phyloP scores from a whole-genome alignment of 2,329 filamentous ascomycete species.

The Trichoderma atroviride region DNA sequence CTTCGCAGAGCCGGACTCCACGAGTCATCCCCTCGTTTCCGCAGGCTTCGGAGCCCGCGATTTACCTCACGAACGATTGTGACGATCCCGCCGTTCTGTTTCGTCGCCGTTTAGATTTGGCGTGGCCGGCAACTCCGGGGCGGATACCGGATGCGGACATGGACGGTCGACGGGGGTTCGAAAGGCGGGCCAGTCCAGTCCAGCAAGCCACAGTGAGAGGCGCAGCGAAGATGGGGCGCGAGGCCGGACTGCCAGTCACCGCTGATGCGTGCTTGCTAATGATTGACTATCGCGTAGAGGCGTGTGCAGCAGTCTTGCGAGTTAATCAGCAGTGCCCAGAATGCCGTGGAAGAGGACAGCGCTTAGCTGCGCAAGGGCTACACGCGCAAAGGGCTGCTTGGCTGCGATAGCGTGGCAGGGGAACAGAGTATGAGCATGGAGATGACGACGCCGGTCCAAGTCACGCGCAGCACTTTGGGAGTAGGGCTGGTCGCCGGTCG shows the following conservation, averaged over 20 bases:
- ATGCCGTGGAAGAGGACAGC: not conserved
- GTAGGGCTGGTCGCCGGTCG: conserved; percentile 2
- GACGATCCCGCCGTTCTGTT: conserved; percentile 20
- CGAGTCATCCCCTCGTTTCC: conserved; percentile 13
- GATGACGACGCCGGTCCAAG: conserved; percentile 19
- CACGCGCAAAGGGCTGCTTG: not conserved
- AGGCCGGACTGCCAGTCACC: conserved; percentile 17
- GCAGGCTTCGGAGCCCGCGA: conserved; percentile 17
- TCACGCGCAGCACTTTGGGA: conserved; percentile 17
- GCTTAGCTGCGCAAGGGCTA: not conserved
- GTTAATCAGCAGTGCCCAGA: conserved; percentile 2
- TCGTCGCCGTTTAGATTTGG: conserved; percentile 21
- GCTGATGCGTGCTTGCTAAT: conserved; percentile 17
- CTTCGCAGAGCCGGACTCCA: conserved; percentile 1
- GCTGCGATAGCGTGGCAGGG: conserved; percentile 5
- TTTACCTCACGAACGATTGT: conserved; percentile 2
- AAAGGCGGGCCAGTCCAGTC: conserved; percentile 15
- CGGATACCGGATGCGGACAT: conserved; percentile 27
- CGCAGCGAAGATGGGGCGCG: conserved; percentile 24
- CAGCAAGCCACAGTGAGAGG: conserved; percentile 26
- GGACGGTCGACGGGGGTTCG: conserved; percentile 25
- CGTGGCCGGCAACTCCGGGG: conserved; percentile 25
- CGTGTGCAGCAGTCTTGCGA: conserved; percentile 8
- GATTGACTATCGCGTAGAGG: conserved; percentile 4
- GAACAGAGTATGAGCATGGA: not conserved